Base-by-base conservation (phyloP, 768 basidiomycete species). In the Sutorius australiensis region DNA sequence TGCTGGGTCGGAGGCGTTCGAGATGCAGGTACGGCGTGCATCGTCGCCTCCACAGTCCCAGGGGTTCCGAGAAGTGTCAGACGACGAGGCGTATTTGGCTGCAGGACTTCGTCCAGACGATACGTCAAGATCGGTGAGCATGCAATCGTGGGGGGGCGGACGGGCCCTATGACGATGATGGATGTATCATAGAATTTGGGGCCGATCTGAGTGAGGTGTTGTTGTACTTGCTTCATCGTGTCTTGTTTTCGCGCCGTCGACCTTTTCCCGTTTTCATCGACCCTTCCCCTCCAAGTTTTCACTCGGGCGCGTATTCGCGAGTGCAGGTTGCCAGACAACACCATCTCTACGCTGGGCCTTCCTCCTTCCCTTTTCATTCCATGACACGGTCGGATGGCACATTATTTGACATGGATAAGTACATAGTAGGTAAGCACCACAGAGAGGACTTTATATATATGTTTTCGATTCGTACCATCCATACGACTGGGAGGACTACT, bases 11-110 rank as follows among this genome's bases (percentile, higher is more conserved):
- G 72, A 74, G 48, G 56, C 69, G 47, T 71, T 67, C 53, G 75
- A 78, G 64, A 71, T 77, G 75, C 72, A 67, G 28, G 66, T 70
- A 5, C 69, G 74, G 14, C 56, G 53, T 10, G 63, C 67, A 7
- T 46, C 67, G 9, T 33, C 50, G 32, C 49, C 19, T 16, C 41
- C 53, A 6, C 55, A 6, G 6, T 21, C 58, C 1, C 34, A 54
- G 8, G 51, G 53, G 13, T 50, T 54, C 33, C 47, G 32, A 27
- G 6, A 40, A 2, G 12, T 37, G 52, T 31, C 46, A 9, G 30
- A 40, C 48, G 28, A 36, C 5, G 52, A 46, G 21, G 37, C 34
- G 5, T 51, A 54, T 31, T 6, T 31, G 30, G 21, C 32, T 1
- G 3, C 43, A 9, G 16, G 14, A 7, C 5, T 27, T 7, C 16